A percentile compares a stretch with the other conserved stretches of the same genome.
Conservation (phyloP, 495 filamentous ascomycete species). For the Annulohypoxylon stygium region DNA sequence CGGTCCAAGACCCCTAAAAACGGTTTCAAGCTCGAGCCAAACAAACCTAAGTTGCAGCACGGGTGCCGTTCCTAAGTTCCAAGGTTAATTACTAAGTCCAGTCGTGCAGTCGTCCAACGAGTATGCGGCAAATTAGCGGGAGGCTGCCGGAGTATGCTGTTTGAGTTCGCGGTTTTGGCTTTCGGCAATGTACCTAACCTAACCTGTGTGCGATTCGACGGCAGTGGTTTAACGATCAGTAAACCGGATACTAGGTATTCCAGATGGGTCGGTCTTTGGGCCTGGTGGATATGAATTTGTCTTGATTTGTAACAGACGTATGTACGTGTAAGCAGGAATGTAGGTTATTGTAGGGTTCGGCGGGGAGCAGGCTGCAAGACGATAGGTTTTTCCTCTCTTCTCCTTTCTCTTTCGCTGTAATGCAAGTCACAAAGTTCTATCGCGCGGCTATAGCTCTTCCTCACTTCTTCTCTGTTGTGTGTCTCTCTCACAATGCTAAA, state of each 20-base stretch:
- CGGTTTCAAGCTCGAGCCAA: conserved; percentile 37
- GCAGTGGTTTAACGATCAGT: background rate
- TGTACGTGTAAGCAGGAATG: conserved; percentile 20
- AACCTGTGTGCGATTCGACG: conserved; percentile 30
- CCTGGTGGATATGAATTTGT: conserved; percentile 19
- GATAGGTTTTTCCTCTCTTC: conserved; percentile 22
- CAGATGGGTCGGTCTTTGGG: conserved; percentile 13
- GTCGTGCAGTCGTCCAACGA: background rate
- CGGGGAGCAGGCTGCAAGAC: conserved; percentile 28
- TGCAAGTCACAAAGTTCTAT: conserved; percentile 45
- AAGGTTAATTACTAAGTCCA: too few species aligned
- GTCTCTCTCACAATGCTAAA: conserved; percentile 26
- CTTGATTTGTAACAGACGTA: conserved; percentile 42
- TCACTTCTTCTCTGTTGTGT: conserved; percentile 17
- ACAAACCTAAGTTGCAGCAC: conserved; percentile 20
- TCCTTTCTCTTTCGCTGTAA: conserved; percentile 44
- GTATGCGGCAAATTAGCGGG: conserved; percentile 18
- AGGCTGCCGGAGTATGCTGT: conserved; percentile 29
- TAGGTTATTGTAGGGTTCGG: conserved; percentile 27
- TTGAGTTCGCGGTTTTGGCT: conserved; percentile 28
- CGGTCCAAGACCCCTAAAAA: conserved; percentile 27
- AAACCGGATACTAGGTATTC: conserved; percentile 8
- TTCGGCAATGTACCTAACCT: conserved; percentile 36
- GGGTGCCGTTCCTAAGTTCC: conserved; percentile 20
- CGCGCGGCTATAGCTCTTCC: conserved; percentile 30